These are phyloP conservation scores for Phytophthora sansomeana DNA, from an alignment of 352 stramenopile species.

Conservation along the genomic window DNA sequence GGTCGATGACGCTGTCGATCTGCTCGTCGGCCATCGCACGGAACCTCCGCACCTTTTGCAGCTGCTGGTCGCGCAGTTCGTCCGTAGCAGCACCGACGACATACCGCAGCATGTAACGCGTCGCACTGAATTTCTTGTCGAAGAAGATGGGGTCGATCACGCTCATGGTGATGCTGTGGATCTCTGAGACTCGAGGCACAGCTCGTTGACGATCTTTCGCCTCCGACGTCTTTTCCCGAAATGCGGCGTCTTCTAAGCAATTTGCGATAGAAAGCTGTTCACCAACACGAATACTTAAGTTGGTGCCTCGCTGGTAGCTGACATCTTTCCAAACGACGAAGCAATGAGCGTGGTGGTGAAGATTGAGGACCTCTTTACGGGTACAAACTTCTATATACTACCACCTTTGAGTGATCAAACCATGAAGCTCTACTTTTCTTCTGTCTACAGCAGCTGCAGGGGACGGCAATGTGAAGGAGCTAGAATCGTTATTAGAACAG, in stretches of 20 bases:
- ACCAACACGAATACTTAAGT: no score
- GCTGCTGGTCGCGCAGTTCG: conserved; percentile 73
- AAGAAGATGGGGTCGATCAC: conserved; percentile 82
- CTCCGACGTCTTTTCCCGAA: conserved; percentile 38
- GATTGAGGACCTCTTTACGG: conserved; percentile 74
- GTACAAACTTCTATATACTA: conserved; percentile 22
- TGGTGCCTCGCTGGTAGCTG: no score
- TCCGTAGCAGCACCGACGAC: conserved; percentile 75
- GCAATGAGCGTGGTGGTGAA: conserved; percentile 55
- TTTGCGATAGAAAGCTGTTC: no score
- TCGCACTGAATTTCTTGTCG: conserved; percentile 86
- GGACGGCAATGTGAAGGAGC: conserved; percentile 42
- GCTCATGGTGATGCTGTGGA: conserved; percentile 43
- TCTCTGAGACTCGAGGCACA: not conserved
- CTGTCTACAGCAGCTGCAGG: conserved; percentile 50
- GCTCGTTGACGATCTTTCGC: conserved; percentile 17
- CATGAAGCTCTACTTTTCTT: not conserved
- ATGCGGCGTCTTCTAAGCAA: conserved; percentile 20
- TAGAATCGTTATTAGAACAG: conserved; percentile 50
- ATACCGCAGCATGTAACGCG: conserved; percentile 83
- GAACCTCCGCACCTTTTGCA: conserved; percentile 64
- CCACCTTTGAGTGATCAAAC: not conserved
- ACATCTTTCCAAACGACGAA: not conserved
- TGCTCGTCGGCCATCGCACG: conserved; percentile 76
- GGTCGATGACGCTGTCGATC: conserved; percentile 84